Base-by-base conservation (phyloP, 345 rosid species). In the Populus simonii region DNA sequence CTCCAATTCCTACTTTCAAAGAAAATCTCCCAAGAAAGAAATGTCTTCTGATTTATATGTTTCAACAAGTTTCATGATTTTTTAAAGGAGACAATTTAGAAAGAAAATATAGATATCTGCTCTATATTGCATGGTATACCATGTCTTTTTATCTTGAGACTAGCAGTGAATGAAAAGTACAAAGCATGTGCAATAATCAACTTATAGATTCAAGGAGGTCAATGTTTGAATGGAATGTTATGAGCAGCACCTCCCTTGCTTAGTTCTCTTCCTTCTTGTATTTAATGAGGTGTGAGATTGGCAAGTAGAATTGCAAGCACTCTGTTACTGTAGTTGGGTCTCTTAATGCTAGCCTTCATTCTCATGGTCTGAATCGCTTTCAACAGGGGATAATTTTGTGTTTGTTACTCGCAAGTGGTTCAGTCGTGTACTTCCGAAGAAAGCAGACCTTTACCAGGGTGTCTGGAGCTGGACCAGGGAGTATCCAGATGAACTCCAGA, bases 401-500 rank as follows among this genome's bases (percentile, higher is more conserved):
- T 77, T 33, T 93, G 80, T 80, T 95, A 20, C 68, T 91, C 1
- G 49, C 88, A 7, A 95, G 96, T n/a, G 91, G 94, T 38, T 78
- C 97, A 1, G 81, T 77, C 11, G 85, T 95, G 68, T 95, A 91
- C 87, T 76, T 81, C 22, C 83, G 92, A 75, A 91, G 84, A 88
- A 94, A 83, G 85, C 90, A 76, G 66, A 72, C 82, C 4, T 75
- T 79, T 70, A 71, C 88, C 8, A 8, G 8, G 2, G 86, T 84
- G 91, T 71, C 89, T 12, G 96, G 92, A 59, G 92, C 83, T 59
- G 91, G 87, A 66, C 70, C 72, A 12, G 90, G 87, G 65, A 90
- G 98, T 87, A 80, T 86, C 51, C 91, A 89, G 51, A 82, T 85
- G 74, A 91, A 92, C 15, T 41, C 13, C 3, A 87, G 98, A 82